Evolutionary conservation across 768 basidiomycete genomes (phyloP).

Genomic region (Rhizopogon roseolus): DNA sequence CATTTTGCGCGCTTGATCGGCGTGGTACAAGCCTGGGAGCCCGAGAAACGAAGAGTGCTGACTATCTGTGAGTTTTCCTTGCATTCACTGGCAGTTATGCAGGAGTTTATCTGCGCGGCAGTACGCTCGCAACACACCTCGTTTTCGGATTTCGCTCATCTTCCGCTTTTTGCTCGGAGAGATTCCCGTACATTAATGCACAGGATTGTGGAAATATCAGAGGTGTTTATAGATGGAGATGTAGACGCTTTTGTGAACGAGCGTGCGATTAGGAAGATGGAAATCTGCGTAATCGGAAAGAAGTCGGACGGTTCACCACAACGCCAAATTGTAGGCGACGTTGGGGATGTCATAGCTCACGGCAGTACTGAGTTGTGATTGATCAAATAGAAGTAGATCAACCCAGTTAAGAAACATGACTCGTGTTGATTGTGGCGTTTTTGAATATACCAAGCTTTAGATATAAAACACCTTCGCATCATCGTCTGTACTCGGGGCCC

Average conservation of each 20-base stretch:
- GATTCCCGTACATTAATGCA: conserved; percentile 15
- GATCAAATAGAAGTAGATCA: not conserved
- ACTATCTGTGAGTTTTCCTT: conserved; percentile 40
- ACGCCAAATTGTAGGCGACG: conserved; percentile 16
- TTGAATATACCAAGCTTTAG: too few relatives aligned
- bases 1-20: conserved; percentile 60
- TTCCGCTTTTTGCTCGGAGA: conserved; percentile 17
- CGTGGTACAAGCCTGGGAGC: conserved; percentile 53
- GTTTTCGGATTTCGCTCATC: conserved; percentile 25
- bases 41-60: conserved; percentile 35
- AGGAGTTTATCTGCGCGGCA: not conserved
- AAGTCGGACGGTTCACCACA: conserved; percentile 19
- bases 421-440: not conserved
- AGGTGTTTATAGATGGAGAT: conserved; percentile 19
- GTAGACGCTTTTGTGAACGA: not conserved
- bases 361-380: conserved; percentile 1
- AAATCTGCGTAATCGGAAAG: conserved; percentile 15
- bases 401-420: conserved; percentile 14
- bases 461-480: not conserved
- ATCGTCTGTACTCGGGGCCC: not conserved
- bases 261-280: conserved; percentile 15
- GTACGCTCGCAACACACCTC: conserved; percentile 19
- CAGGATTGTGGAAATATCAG: conserved; percentile 15
- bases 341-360: conserved; percentile 19
- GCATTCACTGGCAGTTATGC: not conserved